Evolutionary conservation across 139 green algal genomes (phyloP), one percentile per base, ranked within the genome.

Genomic region (Edaphochlamys debaryana): DNA sequence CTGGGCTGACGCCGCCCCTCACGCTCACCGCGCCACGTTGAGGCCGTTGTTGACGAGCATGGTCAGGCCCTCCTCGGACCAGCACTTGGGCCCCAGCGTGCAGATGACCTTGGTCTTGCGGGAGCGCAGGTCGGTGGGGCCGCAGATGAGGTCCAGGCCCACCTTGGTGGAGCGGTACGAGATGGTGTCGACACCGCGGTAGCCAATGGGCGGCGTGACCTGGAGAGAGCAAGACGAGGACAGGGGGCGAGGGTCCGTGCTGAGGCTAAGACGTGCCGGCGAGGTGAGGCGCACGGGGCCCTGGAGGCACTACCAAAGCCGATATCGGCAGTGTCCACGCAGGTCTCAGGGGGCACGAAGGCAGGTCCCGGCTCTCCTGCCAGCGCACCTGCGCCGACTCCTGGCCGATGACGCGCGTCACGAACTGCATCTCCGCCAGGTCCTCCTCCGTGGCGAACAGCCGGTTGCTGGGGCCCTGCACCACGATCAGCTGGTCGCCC

Each of bases 91-190:
- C 17, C 93, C 93, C 67, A 96, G 76, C 19, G 93, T 95, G 90
- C 93, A 96, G 56, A 95, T 69, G 73, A 94, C 92, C 90, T 95
- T 94, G 71, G 92, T 94, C 88, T 96, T 95, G 78, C 90, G 87
- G 8, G 74, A n/a, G 34, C 76, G 76, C 40, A 23, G 71, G 67
- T 85, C 54, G 38, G 68, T 85, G 66, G 66, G 78, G 42, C 64
- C 78, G 36, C 66, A 77, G 48, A 84, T 58, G 27, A 75, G 80
- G 76, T 88, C 84, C 69, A 88, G 84, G 27, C 77, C 69, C 29
- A 81, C 71, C 84, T 85, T 88, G 29, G 84, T 88, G 60, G 77
- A 88, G 41, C 84, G 77, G 84, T 88, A 88, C 22, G 72, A 45
- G n/a, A 87, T 83, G 38, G 82, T 78, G 50, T 81, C 45, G 9